These are phyloP conservation scores for Penicillium sp. DNA, from an alignment of 2,329 filamentous ascomycete species.

Conservation along the genomic window DNA sequence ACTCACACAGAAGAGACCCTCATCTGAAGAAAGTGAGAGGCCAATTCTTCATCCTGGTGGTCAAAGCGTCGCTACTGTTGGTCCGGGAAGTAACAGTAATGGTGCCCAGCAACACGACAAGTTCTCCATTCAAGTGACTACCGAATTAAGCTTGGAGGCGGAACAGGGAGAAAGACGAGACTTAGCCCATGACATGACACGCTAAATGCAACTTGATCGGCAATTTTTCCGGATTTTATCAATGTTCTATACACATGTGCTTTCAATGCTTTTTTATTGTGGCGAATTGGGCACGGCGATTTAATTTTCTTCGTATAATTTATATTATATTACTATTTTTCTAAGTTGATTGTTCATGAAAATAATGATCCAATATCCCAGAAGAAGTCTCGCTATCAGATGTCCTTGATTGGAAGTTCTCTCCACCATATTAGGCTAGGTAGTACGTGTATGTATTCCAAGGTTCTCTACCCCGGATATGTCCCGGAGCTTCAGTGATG, in stretches of 20 bases:
- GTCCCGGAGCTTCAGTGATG: not conserved
- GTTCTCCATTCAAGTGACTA: not conserved
- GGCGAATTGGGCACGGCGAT: no score
- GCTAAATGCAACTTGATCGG: no score
- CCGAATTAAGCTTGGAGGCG: not conserved
- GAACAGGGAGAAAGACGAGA: not conserved
- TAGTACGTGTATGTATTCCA: not conserved
- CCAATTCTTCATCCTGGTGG: constrained; percentile 9
- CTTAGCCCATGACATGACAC: not conserved
- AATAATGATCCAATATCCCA: no score
- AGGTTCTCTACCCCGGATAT: not conserved
- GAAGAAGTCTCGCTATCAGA: no score
- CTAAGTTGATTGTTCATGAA: no score
- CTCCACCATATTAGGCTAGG: no score
- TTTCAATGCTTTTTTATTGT: no score
- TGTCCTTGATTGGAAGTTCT: no score
- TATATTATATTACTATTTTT: no score
- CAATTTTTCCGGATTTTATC: no score
- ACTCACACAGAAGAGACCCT: not conserved
- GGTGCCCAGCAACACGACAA: not conserved
- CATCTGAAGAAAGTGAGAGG: constrained; percentile 12
- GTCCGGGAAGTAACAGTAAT: not conserved
- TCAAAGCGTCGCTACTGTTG: not conserved
- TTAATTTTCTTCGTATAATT: no score
- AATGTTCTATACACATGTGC: no score